A percentile compares a stretch with the other conserved stretches of the same genome.
Conservation (phyloP, 2,329 filamentous ascomycete species). For the Neocucurbitaria cava region DNA sequence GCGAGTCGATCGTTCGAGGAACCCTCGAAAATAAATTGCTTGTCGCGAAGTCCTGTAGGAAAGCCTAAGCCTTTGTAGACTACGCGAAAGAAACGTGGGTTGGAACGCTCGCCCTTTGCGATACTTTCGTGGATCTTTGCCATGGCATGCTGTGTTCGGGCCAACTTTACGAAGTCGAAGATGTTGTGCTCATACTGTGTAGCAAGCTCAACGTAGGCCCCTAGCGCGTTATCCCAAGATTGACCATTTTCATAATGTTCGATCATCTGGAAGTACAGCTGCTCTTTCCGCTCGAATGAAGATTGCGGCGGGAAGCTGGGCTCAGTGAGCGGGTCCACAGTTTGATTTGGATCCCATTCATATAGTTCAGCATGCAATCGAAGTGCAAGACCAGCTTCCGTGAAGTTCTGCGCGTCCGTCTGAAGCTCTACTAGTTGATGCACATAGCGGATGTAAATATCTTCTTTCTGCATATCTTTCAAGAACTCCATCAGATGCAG, state of each 20-base stretch:
- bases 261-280: conserved; percentile 92
- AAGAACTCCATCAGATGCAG: conserved; percentile 94
- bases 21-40: conserved; percentile 91
- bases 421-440: conserved; percentile 87
- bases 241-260: conserved; percentile 94
- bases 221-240: conserved; percentile 87
- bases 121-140: conserved; percentile 91
- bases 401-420: conserved; percentile 75
- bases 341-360: conserved; percentile 80
- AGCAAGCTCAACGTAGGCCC: conserved; percentile 88
- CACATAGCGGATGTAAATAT: conserved; percentile 95
- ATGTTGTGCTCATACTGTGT: conserved; percentile 88
- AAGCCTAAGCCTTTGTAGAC: conserved; percentile 90
- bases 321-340: conserved; percentile 71
- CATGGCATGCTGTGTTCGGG: conserved; percentile 86
- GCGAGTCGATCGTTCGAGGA: conserved; percentile 76
- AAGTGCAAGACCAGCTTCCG: conserved; percentile 87
- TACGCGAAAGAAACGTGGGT: conserved; percentile 90
- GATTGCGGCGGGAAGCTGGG: conserved; percentile 83
- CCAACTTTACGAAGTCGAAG: conserved; percentile 92
- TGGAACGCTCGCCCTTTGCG: conserved; percentile 77
- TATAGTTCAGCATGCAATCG: conserved; percentile 92
- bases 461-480: conserved; percentile 94
- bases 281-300: conserved; percentile 90
- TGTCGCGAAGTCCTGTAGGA: conserved; percentile 79